Percentiles rank a stretch among this genome's conserved stretches.
These are phyloP conservation scores for Chlamydomonas eustigma DNA, from an alignment of 139 green algal genomes.

Conservation along the genomic window DNA sequence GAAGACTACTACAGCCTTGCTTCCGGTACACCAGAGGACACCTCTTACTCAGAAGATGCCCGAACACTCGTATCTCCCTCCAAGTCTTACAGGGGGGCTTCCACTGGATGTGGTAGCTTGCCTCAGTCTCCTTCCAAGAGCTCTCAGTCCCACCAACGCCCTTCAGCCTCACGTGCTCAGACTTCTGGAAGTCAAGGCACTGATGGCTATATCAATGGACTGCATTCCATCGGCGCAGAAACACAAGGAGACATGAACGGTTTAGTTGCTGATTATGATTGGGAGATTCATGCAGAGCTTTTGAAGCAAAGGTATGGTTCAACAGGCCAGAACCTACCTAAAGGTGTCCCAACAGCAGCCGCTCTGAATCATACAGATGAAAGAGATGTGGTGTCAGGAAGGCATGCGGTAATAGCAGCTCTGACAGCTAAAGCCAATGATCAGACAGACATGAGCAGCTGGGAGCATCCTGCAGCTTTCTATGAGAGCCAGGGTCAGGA, in stretches of 20 bases:
- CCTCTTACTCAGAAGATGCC: neutral
- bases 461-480: neutral
- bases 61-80: neutral
- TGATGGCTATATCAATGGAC: neutral
- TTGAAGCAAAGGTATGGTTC: neutral
- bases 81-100: neutral
- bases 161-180: neutral
- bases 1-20: neutral
- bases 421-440: too few relatives aligned
- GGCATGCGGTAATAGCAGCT: too few relatives aligned
- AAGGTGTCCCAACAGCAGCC: neutral
- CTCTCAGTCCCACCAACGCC: too few relatives aligned
- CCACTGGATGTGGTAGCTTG: neutral
- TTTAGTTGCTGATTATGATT: neutral
- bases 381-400: too few relatives aligned
- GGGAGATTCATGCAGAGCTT: neutral
- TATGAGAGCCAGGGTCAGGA: neutral
- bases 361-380: too few relatives aligned
- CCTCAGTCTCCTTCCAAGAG: neutral
- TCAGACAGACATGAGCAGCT: too few relatives aligned
- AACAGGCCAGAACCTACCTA: neutral
- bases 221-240: too few relatives aligned
- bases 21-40: neutral
- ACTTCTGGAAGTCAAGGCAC: neutral
- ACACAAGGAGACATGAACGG: too few relatives aligned